Evolutionary conservation across 371 early-diverging fungal genomes (phyloP).

Genomic region (Basidiobolus meristosporus): DNA sequence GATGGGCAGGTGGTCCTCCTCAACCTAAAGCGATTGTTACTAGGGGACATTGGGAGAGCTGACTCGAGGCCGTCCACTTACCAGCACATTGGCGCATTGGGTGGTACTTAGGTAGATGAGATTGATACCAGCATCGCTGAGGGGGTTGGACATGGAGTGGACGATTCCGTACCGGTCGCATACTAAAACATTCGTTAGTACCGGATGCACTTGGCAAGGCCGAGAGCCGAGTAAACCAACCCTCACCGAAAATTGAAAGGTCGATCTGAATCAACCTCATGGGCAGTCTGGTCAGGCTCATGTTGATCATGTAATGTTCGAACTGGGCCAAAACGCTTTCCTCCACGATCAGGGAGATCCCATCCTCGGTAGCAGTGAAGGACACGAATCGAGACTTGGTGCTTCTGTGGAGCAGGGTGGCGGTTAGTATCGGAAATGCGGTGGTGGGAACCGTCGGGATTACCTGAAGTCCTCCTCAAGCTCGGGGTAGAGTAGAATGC

Average conservation of each 20-base stretch:
- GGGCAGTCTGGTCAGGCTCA: slow-evolving; percentile 25
- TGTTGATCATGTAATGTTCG: slow-evolving; percentile 31
- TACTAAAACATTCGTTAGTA: not conserved
- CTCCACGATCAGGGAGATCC: slow-evolving; percentile 49
- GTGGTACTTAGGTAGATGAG: slow-evolving; percentile 47
- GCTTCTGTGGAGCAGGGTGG: not conserved
- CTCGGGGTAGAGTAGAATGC: slow-evolving; percentile 34
- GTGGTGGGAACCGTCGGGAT: not conserved
- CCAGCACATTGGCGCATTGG: slow-evolving; percentile 50
- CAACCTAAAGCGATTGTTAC: no score
- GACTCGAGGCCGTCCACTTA: slow-evolving; percentile 8
- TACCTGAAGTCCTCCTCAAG: slow-evolving; percentile 5
- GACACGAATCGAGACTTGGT: slow-evolving; percentile 30
- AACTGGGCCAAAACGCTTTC: slow-evolving; percentile 26
- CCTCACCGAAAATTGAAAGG: slow-evolving; percentile 25
- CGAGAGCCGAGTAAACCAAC: not conserved
- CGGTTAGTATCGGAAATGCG: not conserved
- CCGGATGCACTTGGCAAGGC: not conserved
- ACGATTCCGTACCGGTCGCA: slow-evolving; percentile 51
- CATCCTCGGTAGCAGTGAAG: slow-evolving; percentile 49
- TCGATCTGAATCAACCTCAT: slow-evolving; percentile 52
- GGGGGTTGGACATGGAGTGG: slow-evolving; percentile 48
- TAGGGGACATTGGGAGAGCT: no score
- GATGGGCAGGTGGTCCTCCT: no score
- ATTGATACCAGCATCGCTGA: slow-evolving; percentile 38